A percentile compares a stretch with the other conserved stretches of the same genome.
Conservation (phyloP, 2,329 filamentous ascomycete genomes). For the Ophiostoma australiae region DNA sequence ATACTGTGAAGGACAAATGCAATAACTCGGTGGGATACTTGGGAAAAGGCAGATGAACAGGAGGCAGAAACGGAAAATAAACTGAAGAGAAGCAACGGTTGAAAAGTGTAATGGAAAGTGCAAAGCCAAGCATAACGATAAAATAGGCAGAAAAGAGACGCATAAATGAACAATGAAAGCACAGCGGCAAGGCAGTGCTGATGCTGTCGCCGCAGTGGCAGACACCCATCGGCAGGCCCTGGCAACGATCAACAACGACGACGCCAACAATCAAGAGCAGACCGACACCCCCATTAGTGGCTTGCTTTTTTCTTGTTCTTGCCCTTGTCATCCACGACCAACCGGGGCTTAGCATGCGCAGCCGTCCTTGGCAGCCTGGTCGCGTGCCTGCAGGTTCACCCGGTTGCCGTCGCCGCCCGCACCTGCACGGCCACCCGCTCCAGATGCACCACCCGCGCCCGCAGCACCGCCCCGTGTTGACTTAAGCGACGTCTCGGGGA, state of each 20-base stretch:
- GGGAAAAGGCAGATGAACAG: background rate
- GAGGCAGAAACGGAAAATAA: background rate
- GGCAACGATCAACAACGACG: background rate
- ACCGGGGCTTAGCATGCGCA: constrained; percentile 69
- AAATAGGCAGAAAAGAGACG: background rate
- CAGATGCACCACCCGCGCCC: constrained; percentile 48
- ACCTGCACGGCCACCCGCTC: constrained; percentile 48
- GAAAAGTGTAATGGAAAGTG: background rate
- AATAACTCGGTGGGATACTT: background rate
- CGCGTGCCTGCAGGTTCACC: constrained; percentile 71
- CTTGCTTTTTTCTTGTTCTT: background rate
- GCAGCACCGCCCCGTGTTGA: constrained; percentile 59
- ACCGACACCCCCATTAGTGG: background rate
- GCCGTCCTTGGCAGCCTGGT: constrained; percentile 76
- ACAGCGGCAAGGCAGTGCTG: background rate
- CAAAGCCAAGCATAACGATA: background rate
- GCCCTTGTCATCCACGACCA: no score
- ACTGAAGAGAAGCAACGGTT: background rate
- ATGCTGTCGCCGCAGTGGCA: background rate
- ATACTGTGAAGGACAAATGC: background rate
- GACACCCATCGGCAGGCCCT: background rate
- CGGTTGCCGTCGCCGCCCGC: constrained; percentile 60
- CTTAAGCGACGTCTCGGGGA: constrained; percentile 94
- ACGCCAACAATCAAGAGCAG: background rate
- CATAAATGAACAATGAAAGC: background rate